Evolutionary conservation across 2,329 filamentous ascomycete species (phyloP).

Genomic region (Triangularia verruculosa): DNA sequence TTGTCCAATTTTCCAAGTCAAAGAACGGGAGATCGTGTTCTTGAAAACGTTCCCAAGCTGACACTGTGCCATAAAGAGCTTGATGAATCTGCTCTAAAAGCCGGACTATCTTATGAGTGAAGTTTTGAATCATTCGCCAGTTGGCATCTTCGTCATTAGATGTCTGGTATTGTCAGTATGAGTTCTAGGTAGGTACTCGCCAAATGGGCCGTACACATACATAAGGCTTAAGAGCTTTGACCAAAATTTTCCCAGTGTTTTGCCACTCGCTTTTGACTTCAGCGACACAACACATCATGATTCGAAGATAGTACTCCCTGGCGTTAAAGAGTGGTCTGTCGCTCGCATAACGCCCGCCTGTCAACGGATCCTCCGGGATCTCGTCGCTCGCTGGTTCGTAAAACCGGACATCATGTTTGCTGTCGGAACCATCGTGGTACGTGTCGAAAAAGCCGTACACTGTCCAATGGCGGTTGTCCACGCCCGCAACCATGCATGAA

Average conservation of each 20-base stretch:
- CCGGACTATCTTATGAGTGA: slow-evolving; percentile 3
- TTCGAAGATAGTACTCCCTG: slow-evolving; percentile 17
- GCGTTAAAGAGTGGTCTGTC: slow-evolving; percentile 7
- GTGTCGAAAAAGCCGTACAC: slow-evolving; percentile 23
- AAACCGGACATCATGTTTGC: slow-evolving; percentile 11
- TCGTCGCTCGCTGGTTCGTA: slow-evolving; percentile 12
- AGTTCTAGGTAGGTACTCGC: too few species aligned
- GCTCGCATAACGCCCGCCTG: slow-evolving; percentile 7
- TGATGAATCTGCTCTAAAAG: slow-evolving; percentile 15
- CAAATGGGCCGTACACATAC: too few species aligned
- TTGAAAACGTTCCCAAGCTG: slow-evolving; percentile 17
- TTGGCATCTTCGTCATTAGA: background rate
- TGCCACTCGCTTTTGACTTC: slow-evolving; percentile 18
- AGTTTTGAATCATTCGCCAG: background rate
- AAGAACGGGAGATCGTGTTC: slow-evolving; percentile 17
- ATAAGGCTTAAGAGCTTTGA: slow-evolving; percentile 9
- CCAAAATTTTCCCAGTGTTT: slow-evolving; percentile 9
- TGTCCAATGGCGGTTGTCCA: slow-evolving; percentile 19
- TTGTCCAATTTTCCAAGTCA: slow-evolving; percentile 3
- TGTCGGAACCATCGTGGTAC: slow-evolving; percentile 18
- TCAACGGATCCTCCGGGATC: slow-evolving; percentile 9
- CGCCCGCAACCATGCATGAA: slow-evolving; percentile 18
- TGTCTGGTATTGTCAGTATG: background rate
- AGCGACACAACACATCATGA: slow-evolving; percentile 7
- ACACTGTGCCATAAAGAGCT: slow-evolving; percentile 3